Evolutionary conservation across 73 alveolate genomes (phyloP).

Genomic region (Paramecium biaurelia): DNA sequence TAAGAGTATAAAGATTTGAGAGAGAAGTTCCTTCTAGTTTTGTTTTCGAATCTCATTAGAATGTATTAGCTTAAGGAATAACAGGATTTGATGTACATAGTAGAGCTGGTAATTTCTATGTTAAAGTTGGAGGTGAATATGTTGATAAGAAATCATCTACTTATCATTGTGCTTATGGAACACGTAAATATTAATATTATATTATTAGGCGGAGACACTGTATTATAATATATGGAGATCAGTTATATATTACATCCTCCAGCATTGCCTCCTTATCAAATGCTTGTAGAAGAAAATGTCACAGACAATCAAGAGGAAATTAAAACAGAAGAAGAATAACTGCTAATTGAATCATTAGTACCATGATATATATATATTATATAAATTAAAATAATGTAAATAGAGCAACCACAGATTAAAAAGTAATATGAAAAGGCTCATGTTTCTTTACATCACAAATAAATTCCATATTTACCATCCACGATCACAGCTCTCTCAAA

Average conservation of each 20-base stretch:
- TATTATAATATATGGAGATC: not conserved
- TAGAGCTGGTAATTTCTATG: conserved; percentile 15
- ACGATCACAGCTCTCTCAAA: not conserved
- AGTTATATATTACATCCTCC: conserved; percentile 33
- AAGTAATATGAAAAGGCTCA: conserved; percentile 27
- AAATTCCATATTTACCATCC: conserved; percentile 32
- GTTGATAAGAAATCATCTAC: not conserved
- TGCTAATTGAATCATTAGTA: not conserved
- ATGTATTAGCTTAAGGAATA: conserved; percentile 41
- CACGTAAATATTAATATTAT: not conserved
- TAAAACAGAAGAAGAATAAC: not conserved
- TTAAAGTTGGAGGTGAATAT: conserved; percentile 42
- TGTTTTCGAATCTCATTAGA: not conserved
- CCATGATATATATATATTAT: not conserved
- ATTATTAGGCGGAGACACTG: conserved; percentile 36
- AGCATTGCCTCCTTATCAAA: conserved; percentile 34
- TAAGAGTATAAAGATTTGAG: conserved; percentile 42
- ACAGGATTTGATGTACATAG: conserved; percentile 34
- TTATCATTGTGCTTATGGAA: conserved; percentile 40
- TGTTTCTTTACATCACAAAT: not conserved
- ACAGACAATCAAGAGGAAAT: not conserved
- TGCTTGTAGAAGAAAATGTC: not conserved
- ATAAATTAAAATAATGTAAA: not conserved
- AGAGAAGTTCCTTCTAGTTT: conserved; percentile 32
- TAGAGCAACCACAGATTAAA: conserved; percentile 31